These are phyloP conservation scores for Asparagopsis taxiformis DNA, from an alignment of 31 red algal species.

Conservation along the genomic window DNA sequence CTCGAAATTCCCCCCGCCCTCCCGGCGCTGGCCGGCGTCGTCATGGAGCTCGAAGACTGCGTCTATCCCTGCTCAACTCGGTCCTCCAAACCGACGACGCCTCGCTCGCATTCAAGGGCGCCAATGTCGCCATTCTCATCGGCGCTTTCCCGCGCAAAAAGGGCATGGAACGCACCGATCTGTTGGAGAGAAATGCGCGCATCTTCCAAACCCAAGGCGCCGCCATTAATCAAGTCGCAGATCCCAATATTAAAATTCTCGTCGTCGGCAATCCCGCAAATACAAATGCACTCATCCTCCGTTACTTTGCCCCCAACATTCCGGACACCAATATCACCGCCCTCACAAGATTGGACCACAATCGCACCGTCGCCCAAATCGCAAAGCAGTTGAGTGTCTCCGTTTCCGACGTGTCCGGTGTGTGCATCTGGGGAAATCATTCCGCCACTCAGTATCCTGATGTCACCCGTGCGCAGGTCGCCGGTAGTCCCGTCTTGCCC, in stretches of 20 bases:
- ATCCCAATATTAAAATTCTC: constrained; percentile 57
- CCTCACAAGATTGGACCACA: constrained; percentile 96
- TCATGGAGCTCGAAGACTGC: constrained; percentile 91
- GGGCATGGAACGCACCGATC: constrained; percentile 93
- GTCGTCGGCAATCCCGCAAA: constrained; percentile 99
- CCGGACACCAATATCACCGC: constrained; percentile 83
- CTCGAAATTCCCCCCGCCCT: constrained; percentile 84
- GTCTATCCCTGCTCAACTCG: constrained; percentile 74
- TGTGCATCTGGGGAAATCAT: constrained; percentile 98
- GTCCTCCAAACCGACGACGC: constrained; percentile 64
- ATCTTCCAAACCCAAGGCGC: constrained; percentile 89
- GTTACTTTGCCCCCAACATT: constrained; percentile 42
- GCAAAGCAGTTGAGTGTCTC: constrained; percentile 37
- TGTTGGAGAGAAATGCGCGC: constrained; percentile 85
- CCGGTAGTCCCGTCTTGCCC: constrained; percentile 23
- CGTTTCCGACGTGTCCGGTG: constrained; percentile 76
- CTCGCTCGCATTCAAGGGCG: constrained; percentile 66
- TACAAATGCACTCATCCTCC: constrained; percentile 84
- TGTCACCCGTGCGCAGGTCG: constrained; percentile 51
- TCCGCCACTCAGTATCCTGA: constrained; percentile 96
- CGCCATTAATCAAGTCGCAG: constrained; percentile 72
- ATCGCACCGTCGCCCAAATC: constrained; percentile 71
- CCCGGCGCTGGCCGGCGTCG: constrained; percentile 68
- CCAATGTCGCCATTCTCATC: constrained; percentile 81
- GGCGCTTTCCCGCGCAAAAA: constrained; percentile 89